Evolutionary conservation across 1,139 yeast genomes (phyloP).

Genomic region (Candida neerlandica): DNA sequence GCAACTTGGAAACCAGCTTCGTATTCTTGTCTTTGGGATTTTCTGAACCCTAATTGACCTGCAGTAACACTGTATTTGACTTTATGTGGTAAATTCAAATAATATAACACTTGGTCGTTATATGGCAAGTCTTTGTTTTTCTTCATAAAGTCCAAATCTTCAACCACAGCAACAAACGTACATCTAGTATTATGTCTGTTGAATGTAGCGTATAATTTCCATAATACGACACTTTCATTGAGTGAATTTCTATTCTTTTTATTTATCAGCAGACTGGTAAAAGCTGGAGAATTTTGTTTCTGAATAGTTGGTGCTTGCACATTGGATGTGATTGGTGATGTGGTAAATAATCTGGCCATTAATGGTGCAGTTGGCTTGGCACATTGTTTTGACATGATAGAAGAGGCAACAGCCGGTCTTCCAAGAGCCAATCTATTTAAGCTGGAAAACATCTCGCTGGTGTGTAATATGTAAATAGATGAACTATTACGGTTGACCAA

Average conservation of each 20-base stretch:
- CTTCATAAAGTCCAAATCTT: slow-evolving; percentile 59
- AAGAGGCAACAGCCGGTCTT: not conserved
- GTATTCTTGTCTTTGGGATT: slow-evolving; percentile 83
- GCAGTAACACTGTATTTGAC: slow-evolving; percentile 68
- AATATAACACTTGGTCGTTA: slow-evolving; percentile 77
- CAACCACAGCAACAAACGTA: slow-evolving; percentile 72
- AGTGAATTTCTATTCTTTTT: not conserved
- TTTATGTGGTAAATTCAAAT: slow-evolving; percentile 78
- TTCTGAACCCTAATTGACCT: slow-evolving; percentile 75
- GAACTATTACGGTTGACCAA: not conserved
- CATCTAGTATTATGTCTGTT: slow-evolving; percentile 81
- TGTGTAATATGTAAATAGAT: not conserved
- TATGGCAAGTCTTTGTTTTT: slow-evolving; percentile 60
- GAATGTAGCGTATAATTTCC: slow-evolving; percentile 77
- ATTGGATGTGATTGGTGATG: not conserved
- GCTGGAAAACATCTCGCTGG: slow-evolving; percentile 3
- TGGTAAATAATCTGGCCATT: slow-evolving; percentile 1
- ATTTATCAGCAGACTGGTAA: not conserved
- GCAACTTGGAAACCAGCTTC: slow-evolving; percentile 94
- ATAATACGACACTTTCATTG: slow-evolving; percentile 48
- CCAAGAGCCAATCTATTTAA: slow-evolving; percentile 1
- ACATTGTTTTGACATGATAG: not conserved
- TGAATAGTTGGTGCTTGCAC: not conserved
- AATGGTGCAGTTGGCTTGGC: not conserved
- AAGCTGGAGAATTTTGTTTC: not conserved